These are phyloP conservation scores for Helicocarpus griseus DNA, from an alignment of 2,329 filamentous ascomycete species.

Conservation along the genomic window DNA sequence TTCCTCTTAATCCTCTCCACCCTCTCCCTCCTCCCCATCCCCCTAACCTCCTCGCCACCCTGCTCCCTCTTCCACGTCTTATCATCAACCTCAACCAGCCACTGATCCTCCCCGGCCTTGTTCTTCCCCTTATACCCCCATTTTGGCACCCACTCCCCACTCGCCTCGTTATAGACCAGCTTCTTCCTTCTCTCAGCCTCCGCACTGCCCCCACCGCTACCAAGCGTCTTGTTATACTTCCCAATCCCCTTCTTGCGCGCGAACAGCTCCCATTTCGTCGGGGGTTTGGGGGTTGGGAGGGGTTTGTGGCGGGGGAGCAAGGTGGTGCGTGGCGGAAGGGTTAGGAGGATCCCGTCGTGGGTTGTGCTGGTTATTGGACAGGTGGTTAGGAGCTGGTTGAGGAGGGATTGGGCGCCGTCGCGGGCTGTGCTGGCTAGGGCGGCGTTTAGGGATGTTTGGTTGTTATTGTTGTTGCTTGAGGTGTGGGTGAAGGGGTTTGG, in stretches of 20 bases:
- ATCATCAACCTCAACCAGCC: slow-evolving; percentile 86
- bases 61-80: slow-evolving; percentile 60
- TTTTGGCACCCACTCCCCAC: slow-evolving; percentile 80
- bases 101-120: slow-evolving; percentile 72
- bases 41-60: slow-evolving; percentile 51
- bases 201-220: slow-evolving; percentile 44
- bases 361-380: slow-evolving; percentile 64
- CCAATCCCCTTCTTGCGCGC: slow-evolving; percentile 90
- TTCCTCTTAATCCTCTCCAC: slow-evolving; percentile 55
- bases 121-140: slow-evolving; percentile 93
- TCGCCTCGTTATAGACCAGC: slow-evolving; percentile 73
- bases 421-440: slow-evolving; percentile 66
- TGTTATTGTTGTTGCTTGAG: slow-evolving; percentile 23
- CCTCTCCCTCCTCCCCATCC: slow-evolving; percentile 57
- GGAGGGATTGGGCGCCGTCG: slow-evolving; percentile 80
- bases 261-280: slow-evolving; percentile 94
- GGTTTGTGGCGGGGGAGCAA: slow-evolving; percentile 84
- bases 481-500: slow-evolving; percentile 69
- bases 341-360: slow-evolving; percentile 61
- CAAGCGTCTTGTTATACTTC: slow-evolving; percentile 61
- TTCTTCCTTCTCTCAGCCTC: slow-evolving; percentile 56
- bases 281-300: slow-evolving; percentile 67
- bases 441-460: slow-evolving; percentile 46
- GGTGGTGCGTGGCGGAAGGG: slow-evolving; percentile 61
- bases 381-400: slow-evolving; percentile 89